Evolutionary conservation across 2,329 filamentous ascomycete genomes (phyloP).

Genomic region (Emergomyces orientalis): DNA sequence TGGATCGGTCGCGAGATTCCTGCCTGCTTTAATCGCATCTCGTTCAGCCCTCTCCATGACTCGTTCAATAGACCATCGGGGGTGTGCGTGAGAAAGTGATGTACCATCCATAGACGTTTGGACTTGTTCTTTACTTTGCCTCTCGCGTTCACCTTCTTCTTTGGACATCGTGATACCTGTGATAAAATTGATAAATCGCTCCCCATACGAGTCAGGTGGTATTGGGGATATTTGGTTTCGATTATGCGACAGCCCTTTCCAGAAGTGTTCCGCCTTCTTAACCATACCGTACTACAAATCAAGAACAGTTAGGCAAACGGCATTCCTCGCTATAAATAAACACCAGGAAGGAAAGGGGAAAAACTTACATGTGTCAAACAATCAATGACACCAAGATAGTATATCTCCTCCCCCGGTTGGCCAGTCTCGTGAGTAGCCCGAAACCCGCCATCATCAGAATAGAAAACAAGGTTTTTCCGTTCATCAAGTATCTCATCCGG

Average conservation of each 20-base stretch:
- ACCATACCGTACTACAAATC: slow-evolving; percentile 69
- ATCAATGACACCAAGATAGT: slow-evolving; percentile 97
- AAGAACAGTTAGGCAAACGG: slow-evolving; percentile 10
- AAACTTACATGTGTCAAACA: slow-evolving; percentile 85
- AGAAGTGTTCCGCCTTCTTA: slow-evolving; percentile 93
- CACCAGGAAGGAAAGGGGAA: background rate
- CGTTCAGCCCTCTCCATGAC: slow-evolving; percentile 53
- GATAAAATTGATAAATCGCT: slow-evolving; percentile 90
- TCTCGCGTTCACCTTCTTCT: slow-evolving; percentile 62
- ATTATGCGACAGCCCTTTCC: slow-evolving; percentile 82
- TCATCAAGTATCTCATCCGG: slow-evolving; percentile 76
- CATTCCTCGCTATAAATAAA: background rate
- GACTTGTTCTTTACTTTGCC: slow-evolving; percentile 19
- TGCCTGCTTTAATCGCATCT: slow-evolving; percentile 39
- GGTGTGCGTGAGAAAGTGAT: slow-evolving; percentile 20
- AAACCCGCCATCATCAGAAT: slow-evolving; percentile 88
- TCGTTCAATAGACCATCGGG: slow-evolving; percentile 40
- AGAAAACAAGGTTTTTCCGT: slow-evolving; percentile 73
- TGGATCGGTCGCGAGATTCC: slow-evolving; percentile 37
- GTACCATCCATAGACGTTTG: slow-evolving; percentile 23
- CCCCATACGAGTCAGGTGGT: slow-evolving; percentile 80
- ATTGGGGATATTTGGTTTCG: slow-evolving; percentile 86
- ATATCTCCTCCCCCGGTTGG: slow-evolving; percentile 76
- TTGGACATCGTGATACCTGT: slow-evolving; percentile 79
- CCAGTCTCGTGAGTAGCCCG: slow-evolving; percentile 88